phyloP scores from a whole-genome alignment of 352 stramenopile genomes.

The Pythium coloratum region DNA sequence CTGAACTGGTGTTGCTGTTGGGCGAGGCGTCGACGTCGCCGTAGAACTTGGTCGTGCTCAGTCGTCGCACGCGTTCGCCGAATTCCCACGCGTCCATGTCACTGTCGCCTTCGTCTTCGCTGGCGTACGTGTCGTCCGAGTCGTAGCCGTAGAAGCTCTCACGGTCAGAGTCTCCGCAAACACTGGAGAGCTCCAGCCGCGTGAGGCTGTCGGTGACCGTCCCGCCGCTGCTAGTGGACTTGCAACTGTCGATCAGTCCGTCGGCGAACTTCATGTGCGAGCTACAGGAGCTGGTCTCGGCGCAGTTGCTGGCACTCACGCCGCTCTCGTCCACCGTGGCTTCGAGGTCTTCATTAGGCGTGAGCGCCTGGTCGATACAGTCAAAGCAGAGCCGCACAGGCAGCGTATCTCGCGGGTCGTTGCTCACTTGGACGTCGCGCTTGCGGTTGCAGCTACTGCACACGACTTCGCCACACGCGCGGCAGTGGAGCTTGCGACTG shows the following conservation, averaged over 20 bases:
- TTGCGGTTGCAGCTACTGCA: slow-evolving; percentile 73
- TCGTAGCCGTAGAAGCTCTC: slow-evolving; percentile 33
- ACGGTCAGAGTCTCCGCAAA: slow-evolving; percentile 30
- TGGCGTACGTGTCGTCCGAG: slow-evolving; percentile 14
- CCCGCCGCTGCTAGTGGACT: slow-evolving; percentile 19
- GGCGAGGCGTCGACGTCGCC: neutral
- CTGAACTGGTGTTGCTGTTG: slow-evolving; percentile 3
- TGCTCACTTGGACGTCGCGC: slow-evolving; percentile 46
- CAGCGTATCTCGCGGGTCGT: slow-evolving; percentile 29
- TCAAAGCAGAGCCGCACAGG: slow-evolving; percentile 71
- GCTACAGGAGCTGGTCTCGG: slow-evolving; percentile 27
- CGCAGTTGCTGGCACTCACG: slow-evolving; percentile 19
- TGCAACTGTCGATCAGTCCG: slow-evolving; percentile 32
- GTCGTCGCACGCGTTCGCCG: neutral
- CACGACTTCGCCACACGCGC: slow-evolving; percentile 75
- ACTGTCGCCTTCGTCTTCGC: slow-evolving; percentile 1
- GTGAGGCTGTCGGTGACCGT: slow-evolving; percentile 20
- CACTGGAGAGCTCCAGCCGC: slow-evolving; percentile 43
- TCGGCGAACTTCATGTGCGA: slow-evolving; percentile 21
- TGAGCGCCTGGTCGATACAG: slow-evolving; percentile 70
- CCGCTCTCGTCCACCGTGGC: neutral
- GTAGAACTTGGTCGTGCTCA: slow-evolving; percentile 6
- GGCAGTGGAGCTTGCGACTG: slow-evolving; percentile 77
- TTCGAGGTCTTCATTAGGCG: slow-evolving; percentile 13
- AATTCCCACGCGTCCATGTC: neutral